phyloP scores from a whole-genome alignment of 176 grass and related monocot genomes.

The Aegilops tauschii region DNA sequence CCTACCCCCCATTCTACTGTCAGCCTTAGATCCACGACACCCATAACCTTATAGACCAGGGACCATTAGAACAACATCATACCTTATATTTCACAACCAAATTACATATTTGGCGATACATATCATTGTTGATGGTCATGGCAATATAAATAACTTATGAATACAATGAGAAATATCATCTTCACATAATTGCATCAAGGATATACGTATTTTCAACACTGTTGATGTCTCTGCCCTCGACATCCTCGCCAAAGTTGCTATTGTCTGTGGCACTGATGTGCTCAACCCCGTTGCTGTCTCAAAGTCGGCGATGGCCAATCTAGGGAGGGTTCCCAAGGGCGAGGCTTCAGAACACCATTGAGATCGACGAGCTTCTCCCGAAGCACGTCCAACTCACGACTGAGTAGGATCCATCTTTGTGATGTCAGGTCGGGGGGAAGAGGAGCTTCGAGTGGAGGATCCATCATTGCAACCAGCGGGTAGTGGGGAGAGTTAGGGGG shows the following conservation, averaged over 20 bases:
- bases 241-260: no score
- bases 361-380: neutral
- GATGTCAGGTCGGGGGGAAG: neutral
- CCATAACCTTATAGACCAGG: no score
- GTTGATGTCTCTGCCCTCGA: no score
- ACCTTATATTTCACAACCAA: no score
- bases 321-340: neutral
- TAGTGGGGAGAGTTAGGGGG: neutral
- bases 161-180: neutral
- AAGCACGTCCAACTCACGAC: neutral
- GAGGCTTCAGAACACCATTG: neutral
- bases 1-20: no score
- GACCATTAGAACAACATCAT: no score
- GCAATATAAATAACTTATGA: neutral
- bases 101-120: no score
- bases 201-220: no score
- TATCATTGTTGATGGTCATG: neutral
- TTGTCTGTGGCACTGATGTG: neutral
- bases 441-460: neutral
- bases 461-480: neutral
- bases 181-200: no score
- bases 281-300: neutral
- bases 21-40: no score
- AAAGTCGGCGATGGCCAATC: neutral
- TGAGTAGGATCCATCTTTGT: neutral